These are phyloP conservation scores for Wickerhamiella qilinensis DNA, from an alignment of 805 yeast species.

Conservation along the genomic window DNA sequence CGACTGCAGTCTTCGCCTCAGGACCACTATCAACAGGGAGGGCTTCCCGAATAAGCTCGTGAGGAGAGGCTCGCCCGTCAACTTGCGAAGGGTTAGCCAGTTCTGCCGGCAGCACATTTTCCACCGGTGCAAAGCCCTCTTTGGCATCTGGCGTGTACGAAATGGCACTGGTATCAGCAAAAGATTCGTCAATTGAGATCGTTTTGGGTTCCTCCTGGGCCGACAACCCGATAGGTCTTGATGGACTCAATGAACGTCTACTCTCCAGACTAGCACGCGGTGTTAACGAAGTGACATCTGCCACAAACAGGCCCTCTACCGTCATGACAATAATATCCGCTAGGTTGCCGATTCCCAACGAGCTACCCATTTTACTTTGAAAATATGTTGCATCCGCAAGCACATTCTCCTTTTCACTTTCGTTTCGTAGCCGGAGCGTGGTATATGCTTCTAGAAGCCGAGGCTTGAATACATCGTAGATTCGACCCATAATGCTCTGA, in stretches of 20 bases:
- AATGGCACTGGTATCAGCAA: neutral
- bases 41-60: too few species aligned
- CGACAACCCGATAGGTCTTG: neutral
- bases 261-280: neutral
- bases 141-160: too few species aligned
- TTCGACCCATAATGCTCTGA: conserved; percentile 18
- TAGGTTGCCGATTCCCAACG: conserved; percentile 44
- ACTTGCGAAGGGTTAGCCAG: too few species aligned
- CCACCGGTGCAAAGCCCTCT: too few species aligned
- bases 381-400: conserved; percentile 49
- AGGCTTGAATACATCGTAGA: conserved; percentile 39
- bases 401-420: conserved; percentile 30
- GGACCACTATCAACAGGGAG: too few species aligned
- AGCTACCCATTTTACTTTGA: conserved; percentile 39
- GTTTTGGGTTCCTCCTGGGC: neutral
- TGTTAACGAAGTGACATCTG: conserved; percentile 4
- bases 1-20: too few species aligned
- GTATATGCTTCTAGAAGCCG: conserved; percentile 37
- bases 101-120: too few species aligned
- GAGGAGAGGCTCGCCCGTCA: too few species aligned
- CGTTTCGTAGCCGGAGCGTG: conserved; percentile 21
- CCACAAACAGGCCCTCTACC: conserved; percentile 29
- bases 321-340: conserved; percentile 49
- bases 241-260: neutral
- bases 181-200: neutral